These are phyloP conservation scores for Verruconis gallopava DNA, from an alignment of 2,329 filamentous ascomycete genomes.

Conservation along the genomic window DNA sequence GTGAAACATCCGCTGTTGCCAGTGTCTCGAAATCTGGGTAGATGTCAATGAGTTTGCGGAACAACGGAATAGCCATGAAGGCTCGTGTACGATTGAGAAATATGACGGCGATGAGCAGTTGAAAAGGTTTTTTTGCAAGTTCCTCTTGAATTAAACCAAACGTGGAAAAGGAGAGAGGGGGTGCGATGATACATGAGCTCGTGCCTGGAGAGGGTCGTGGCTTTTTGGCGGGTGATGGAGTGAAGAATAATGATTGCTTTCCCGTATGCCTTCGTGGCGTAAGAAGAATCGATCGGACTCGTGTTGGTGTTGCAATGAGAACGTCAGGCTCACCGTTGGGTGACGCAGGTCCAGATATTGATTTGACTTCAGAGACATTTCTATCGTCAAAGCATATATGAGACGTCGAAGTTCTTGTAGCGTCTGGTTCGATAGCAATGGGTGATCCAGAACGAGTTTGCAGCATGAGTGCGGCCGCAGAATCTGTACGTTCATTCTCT, in stretches of 20 bases:
- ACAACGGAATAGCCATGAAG: slow-evolving; percentile 59
- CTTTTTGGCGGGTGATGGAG: slow-evolving; percentile 1
- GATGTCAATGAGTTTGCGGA: slow-evolving; percentile 51
- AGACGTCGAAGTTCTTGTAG: no score
- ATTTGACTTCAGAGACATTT: no score
- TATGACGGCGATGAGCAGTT: slow-evolving; percentile 66
- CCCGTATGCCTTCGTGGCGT: slow-evolving; percentile 1
- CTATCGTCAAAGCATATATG: no score
- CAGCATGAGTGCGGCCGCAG: no score
- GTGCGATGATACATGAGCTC: slow-evolving; percentile 9
- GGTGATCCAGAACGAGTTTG: no score
- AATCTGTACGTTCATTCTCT: no score
- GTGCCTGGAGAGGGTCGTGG: slow-evolving; percentile 7
- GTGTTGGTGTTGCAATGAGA: neutral
- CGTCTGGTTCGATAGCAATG: no score
- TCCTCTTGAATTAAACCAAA: slow-evolving; percentile 82
- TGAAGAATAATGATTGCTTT: slow-evolving; percentile 2
- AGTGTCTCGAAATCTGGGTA: slow-evolving; percentile 58
- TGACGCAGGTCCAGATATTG: no score
- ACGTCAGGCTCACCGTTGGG: no score
- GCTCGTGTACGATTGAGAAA: slow-evolving; percentile 76
- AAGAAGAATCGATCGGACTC: neutral
- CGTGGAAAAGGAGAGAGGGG: neutral
- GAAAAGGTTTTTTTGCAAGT: slow-evolving; percentile 62
- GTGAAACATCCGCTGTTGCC: slow-evolving; percentile 40